Conservation (phyloP, 2,329 filamentous ascomycete species). For the Plectosphaerella sp. region DNA sequence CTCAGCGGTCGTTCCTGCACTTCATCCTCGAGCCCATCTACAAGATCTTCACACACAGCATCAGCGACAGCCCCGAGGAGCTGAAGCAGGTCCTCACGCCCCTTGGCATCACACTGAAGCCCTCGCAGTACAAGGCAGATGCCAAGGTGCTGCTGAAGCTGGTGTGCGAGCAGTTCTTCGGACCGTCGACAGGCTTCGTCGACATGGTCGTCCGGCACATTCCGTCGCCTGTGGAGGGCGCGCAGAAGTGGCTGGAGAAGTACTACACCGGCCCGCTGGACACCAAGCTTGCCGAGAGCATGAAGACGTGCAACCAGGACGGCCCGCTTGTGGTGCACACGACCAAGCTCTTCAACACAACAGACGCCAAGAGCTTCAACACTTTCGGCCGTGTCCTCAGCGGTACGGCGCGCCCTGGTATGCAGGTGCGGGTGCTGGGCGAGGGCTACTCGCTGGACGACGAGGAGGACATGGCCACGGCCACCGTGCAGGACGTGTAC, state of each 20-base stretch:
- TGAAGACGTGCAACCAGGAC: slow-evolving; percentile 80
- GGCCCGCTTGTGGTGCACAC: slow-evolving; percentile 89
- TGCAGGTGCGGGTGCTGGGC: slow-evolving; percentile 84
- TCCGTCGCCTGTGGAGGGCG: slow-evolving; percentile 78
- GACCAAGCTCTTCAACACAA: slow-evolving; percentile 87
- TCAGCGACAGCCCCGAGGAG: slow-evolving; percentile 84
- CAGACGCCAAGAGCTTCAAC: slow-evolving; percentile 87
- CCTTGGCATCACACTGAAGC: slow-evolving; percentile 83
- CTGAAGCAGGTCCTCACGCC: slow-evolving; percentile 73
- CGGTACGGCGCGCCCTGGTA: slow-evolving; percentile 77
- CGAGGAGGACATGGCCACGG: slow-evolving; percentile 92
- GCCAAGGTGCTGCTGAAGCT: slow-evolving; percentile 83
- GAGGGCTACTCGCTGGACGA: slow-evolving; percentile 96
- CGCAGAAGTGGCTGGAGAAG: slow-evolving; percentile 70
- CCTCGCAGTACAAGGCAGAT: slow-evolving; percentile 85
- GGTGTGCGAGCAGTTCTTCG: slow-evolving; percentile 95
- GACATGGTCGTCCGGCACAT: slow-evolving; percentile 92
- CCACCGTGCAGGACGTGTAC: slow-evolving; percentile 80
- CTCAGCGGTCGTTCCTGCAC: slow-evolving; percentile 85
- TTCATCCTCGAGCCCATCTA: slow-evolving; percentile 97
- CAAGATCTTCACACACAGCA: slow-evolving; percentile 92
- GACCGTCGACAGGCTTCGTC: slow-evolving; percentile 81
- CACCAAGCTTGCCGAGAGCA: slow-evolving; percentile 72
- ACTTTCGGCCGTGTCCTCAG: slow-evolving; percentile 90
- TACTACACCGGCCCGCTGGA: slow-evolving; percentile 93